These are phyloP conservation scores for Fusarium acutatum DNA, from an alignment of 2,329 filamentous ascomycete genomes.

Conservation along the genomic window DNA sequence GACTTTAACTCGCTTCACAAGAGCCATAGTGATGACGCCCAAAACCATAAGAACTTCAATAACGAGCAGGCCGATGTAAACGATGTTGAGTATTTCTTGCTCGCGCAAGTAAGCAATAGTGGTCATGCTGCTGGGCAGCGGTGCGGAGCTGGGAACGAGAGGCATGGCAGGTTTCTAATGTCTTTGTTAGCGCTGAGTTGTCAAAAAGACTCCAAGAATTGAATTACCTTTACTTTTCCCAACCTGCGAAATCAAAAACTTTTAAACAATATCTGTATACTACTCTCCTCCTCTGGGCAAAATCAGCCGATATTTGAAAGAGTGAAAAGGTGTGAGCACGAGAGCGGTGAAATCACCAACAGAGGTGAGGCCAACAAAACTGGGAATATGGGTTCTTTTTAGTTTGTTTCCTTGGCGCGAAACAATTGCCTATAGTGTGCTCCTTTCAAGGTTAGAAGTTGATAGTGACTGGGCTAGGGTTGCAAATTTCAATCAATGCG, in stretches of 20 bases:
- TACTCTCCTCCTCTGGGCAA: neutral
- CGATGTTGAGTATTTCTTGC: conserved; percentile 52
- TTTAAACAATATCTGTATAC: neutral
- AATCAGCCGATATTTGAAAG: neutral
- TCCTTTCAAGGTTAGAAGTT: conserved; percentile 27
- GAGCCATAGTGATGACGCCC: conserved; percentile 47
- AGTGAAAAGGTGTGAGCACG: neutral
- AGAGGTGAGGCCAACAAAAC: conserved; percentile 5
- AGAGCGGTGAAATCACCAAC: conserved; percentile 27
- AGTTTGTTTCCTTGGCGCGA: conserved; percentile 33
- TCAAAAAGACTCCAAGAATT: neutral
- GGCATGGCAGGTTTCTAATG: conserved; percentile 26
- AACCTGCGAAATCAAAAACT: neutral
- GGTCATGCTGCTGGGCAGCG: conserved; percentile 31
- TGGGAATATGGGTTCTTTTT: conserved; percentile 24
- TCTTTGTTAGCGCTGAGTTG: neutral
- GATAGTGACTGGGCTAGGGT: conserved; percentile 25
- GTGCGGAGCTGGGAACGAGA: conserved; percentile 32
- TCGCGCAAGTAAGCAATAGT: conserved; percentile 39
- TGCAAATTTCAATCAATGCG: conserved; percentile 35
- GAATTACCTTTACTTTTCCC: neutral
- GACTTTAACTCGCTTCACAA: conserved; percentile 41
- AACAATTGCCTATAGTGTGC: conserved; percentile 27
- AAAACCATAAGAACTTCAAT: conserved; percentile 57
- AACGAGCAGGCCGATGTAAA: conserved; percentile 58